Evolutionary conservation across 768 basidiomycete species (phyloP), one percentile per base, ranked within the genome.

Genomic region (Mrakia blollopis): DNA sequence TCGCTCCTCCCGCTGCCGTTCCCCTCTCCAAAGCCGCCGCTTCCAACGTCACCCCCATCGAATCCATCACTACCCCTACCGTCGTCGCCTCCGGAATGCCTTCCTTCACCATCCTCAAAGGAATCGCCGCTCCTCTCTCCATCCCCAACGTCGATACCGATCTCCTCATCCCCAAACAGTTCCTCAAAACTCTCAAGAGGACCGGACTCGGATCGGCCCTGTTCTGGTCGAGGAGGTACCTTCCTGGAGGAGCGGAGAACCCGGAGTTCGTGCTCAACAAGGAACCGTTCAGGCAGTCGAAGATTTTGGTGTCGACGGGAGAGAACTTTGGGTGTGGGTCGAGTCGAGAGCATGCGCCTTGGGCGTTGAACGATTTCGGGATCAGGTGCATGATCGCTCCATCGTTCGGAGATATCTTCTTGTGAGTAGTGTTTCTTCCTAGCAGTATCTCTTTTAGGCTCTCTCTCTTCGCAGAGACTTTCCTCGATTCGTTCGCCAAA

Each of bases 111-210:
- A 81, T 90, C 70, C 84, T 93, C 72, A 89, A 89, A 81, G 92
- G 92, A 60, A 87, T 92, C 74, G 87, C 91, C 61, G 91, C 91
- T 14, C 91, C 92, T n/a, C 81, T 93, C 83, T 87, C 90, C 82
- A 90, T 81, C 54, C 80, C 80, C 30, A 83, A 83, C 79, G 89
- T 94, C 79, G 93, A 96, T 84, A 96, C 93, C 65, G 93, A 96
- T 81, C 91, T 91, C 89, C 93, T 96, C 83, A 94, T 95, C 81
- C 93, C 93, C 3, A 94, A 94, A 81, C 93, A 94, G 81, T 95
- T 94, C 86, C 85, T 95, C 83, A 95, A 94, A 85, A 95, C 93
- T 0, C 85, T 96, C 81, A 92, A 94, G 83, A 88, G 93, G 74
- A 94, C 93, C 60, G 93, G 93, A 63, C 87, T 96, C 65, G 91